phyloP scores from a whole-genome alignment of 164 flowering plant species.

The Warburgia ugandensis region DNA sequence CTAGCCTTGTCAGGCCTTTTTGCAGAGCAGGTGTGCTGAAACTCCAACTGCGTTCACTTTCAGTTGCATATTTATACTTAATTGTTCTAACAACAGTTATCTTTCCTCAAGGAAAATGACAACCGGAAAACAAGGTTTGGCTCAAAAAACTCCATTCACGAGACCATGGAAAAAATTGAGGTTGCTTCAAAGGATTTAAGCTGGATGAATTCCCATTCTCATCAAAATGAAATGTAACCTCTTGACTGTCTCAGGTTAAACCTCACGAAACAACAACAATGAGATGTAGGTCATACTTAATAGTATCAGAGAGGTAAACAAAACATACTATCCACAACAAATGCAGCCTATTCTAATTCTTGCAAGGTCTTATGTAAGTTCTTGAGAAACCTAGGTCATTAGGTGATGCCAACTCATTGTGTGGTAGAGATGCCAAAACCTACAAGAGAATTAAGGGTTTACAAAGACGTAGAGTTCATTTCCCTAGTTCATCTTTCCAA shows the following conservation, averaged over 20 bases:
- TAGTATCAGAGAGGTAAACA: constrained; percentile 53
- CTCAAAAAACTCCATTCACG: constrained; percentile 42
- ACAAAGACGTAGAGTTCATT: constrained; percentile 35
- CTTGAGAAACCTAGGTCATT: constrained; percentile 35
- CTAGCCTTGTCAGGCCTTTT: constrained; percentile 42
- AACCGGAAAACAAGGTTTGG: constrained; percentile 48
- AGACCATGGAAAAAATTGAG: constrained; percentile 63
- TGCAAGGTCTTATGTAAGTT: neutral
- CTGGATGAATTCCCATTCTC: no score
- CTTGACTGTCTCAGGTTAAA: constrained; percentile 45
- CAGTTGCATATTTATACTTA: no score
- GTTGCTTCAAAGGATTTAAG: constrained; percentile 59
- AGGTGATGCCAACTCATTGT: constrained; percentile 66
- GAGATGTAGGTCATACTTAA: constrained; percentile 39
- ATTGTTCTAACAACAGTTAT: no score
- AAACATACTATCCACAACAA: neutral
- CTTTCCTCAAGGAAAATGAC: constrained; percentile 30
- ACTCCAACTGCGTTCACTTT: neutral
- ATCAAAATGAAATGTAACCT: no score
- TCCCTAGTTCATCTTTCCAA: no score
- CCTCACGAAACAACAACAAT: constrained; percentile 33
- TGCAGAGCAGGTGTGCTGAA: constrained; percentile 39
- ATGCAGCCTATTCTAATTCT: neutral
- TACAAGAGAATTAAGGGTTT: constrained; percentile 44
- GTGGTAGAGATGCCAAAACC: constrained; percentile 67